Base-by-base conservation (phyloP, 1,139 yeast species). In the Yamadazyma pseudoaaseri region DNA sequence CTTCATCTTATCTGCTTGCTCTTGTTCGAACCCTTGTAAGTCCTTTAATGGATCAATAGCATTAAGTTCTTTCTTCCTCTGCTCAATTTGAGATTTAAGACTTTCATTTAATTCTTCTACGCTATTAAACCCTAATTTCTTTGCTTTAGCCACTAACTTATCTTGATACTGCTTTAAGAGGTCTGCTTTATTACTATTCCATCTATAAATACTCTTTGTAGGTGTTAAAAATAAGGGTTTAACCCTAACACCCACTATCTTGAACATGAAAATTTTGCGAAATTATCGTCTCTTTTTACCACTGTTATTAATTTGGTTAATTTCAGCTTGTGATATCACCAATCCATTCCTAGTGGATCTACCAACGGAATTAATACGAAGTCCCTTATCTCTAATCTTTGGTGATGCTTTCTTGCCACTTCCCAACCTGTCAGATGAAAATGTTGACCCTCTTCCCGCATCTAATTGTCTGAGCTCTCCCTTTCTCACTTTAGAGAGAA, bases 341-440 rank as follows among this genome's bases (percentile, higher is more conserved):
- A 90, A 65, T 3, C 97, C 97, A 47, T 86, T 83, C 47, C 83
- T 70, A 1, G 97, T 87, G 20, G 81, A 76, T 51, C 70, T 76
- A 16, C 98, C 98, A 25, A 90, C 77, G 14, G 80, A 70, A 43
- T 83, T 72, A 43, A 92, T 82, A 58, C 81, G 77, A 44, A 90
- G 71, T 2, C 97, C 97, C 40, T 86, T 71, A 48, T 86, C 84
- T 55, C 96, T 73, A 37, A 68, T 52, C 32, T 65, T 54, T 39
- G 52, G 49, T 7, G 48, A 40, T 23, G 48, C 47, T 48, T 54
- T 56, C 44, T 50, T 60, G 25, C 73, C 76, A 6, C 65, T 60
- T 16, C 92, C 90, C 30, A 83, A 68, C 37, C 87, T 60, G 41
- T 80, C 80, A 38, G 70, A 60, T 11, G 74, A 52, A 12, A 65